Base-by-base conservation (phyloP, 805 yeast genomes). In the Geotrichum ghanense region DNA sequence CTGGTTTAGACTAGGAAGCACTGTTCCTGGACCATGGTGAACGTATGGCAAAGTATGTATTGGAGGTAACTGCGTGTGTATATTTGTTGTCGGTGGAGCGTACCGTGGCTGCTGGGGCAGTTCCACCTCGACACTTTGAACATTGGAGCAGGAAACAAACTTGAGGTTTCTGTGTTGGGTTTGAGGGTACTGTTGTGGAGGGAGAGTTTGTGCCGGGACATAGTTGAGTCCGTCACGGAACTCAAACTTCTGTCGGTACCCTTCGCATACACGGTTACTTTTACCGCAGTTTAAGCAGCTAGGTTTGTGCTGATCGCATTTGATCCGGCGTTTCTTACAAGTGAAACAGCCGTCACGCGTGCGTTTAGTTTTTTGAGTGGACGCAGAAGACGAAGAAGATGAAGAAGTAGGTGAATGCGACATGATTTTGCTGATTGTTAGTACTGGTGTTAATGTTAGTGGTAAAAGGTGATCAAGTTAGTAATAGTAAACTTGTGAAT, bases 331-430 rank as follows among this genome's bases (percentile, higher is more conserved):
- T 19, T 31, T 31, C 16, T 31, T 31, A 19, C 37, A 31, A 6
- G 37, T 31, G 37, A 31, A 31, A 12, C 37, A 31, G 19, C 37
- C 37, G 37, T 31, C 37, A n/a, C 37, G 12, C 17, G 37, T 31
- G 7, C 37, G 37, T n/a, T 31, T 31, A 6, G 37, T 31, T 31
- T 31, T 31, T 31, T 16, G 5, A 31, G 37, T 16, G 17, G 37
- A 19, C 12, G 37, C 19, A 6, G 37, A 31, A 5, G 37, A 31
- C 19, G 37, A 31, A 12, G 37, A 6, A 12, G 37, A 31, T n/a
- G 37, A 19, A 31, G 37, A 31, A n/a, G 37, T 19, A 31, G 19
- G 12, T 9, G 37, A 31, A n/a, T n/a, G n/a, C n/a, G n/a, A n/a
- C n/a, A n/a, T n/a, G n/a, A n/a, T n/a, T n/a, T n/a, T n/a, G n/a